Evolutionary conservation across 2,329 filamentous ascomycete genomes (phyloP).

Genomic region (Colletotrichum sansevieriae): DNA sequence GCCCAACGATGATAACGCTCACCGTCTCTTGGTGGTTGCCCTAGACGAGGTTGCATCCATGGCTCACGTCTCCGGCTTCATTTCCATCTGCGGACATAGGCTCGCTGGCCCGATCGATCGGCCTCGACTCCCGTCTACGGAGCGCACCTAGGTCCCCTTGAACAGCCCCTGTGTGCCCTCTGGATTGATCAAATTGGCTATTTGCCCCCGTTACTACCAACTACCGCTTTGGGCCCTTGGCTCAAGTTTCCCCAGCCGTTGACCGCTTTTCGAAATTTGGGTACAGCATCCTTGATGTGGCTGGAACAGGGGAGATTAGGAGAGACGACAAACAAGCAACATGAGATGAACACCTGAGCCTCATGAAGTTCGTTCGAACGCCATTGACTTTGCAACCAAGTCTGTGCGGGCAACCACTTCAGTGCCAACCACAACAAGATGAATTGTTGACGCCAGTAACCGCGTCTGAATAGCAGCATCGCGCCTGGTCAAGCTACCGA

Average conservation of each 20-base stretch:
- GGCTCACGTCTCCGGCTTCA: constrained; percentile 26
- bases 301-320: constrained; percentile 33
- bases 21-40: constrained; percentile 18
- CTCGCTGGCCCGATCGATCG: constrained; percentile 37
- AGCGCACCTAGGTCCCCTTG: constrained; percentile 24
- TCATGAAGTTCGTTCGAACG: constrained; percentile 27
- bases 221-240: constrained; percentile 9
- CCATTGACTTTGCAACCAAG: constrained; percentile 9
- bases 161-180: constrained; percentile 10
- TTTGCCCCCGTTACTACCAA: constrained; percentile 14
- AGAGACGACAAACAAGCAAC: constrained; percentile 28
- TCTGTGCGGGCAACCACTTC: constrained; percentile 30
- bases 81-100: constrained; percentile 33
- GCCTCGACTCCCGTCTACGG: constrained; percentile 22
- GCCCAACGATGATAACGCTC: constrained; percentile 9
- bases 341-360: constrained; percentile 37
- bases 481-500: not conserved
- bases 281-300: constrained; percentile 30
- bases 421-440: constrained; percentile 9
- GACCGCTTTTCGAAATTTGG: constrained; percentile 27
- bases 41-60: constrained; percentile 23
- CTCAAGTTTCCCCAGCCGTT: constrained; percentile 1
- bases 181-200: constrained; percentile 21
- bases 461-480: not conserved
- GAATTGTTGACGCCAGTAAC: not conserved